Evolutionary conservation across 116 monocot genomes (phyloP).

Genomic region (Zostera marina): DNA sequence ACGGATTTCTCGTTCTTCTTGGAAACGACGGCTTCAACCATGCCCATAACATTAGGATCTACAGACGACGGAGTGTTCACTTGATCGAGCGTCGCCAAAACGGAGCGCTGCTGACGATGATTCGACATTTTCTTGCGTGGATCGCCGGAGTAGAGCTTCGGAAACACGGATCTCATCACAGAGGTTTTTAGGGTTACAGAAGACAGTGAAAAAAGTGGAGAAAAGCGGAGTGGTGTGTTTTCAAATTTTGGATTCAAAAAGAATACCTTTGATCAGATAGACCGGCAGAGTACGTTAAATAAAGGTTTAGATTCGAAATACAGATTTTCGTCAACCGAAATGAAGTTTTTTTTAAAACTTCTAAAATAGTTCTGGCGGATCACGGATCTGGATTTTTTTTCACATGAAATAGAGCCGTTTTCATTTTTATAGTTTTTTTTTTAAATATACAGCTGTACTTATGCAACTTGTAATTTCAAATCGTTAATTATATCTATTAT

Average conservation of each 20-base stretch:
- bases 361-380: background rate
- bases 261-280: background rate
- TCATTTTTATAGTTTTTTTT: background rate
- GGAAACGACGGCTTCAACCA: background rate
- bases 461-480: too few relatives aligned
- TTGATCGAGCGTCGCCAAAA: constrained; percentile 7
- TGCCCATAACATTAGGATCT: constrained; percentile 14
- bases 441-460: background rate
- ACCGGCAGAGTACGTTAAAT: background rate
- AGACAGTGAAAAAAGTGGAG: background rate
- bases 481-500: too few relatives aligned
- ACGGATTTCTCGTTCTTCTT: constrained; percentile 1
- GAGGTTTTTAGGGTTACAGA: constrained; percentile 6
- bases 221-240: background rate
- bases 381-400: background rate
- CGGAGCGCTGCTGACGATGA: background rate
- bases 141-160: constrained; percentile 1
- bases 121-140: constrained; percentile 4
- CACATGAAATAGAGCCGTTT: background rate
- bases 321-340: background rate
- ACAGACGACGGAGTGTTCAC: constrained; percentile 13
- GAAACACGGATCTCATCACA: constrained; percentile 2
- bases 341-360: background rate
- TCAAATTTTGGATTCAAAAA: background rate
- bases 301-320: background rate